Conservation (phyloP, 2,329 filamentous ascomycete species). For the Xenoacremonium recifei region DNA sequence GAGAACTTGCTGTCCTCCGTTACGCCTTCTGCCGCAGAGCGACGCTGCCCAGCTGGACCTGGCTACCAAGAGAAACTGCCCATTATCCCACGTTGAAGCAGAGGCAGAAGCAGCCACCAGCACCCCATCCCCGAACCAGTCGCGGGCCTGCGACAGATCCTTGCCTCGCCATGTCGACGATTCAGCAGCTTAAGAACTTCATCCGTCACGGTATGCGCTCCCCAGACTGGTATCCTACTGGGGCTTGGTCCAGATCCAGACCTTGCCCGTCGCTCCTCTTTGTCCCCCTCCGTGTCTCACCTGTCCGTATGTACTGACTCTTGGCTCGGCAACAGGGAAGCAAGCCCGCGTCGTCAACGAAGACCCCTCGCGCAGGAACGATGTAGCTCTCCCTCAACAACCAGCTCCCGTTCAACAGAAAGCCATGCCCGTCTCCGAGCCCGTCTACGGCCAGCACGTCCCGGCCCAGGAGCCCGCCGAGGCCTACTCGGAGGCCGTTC, state of each 20-base stretch:
- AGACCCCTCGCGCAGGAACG: constrained; percentile 52
- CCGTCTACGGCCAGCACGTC: constrained; percentile 34
- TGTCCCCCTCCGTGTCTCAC: too few species aligned
- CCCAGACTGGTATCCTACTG: not conserved
- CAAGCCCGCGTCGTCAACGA: constrained; percentile 71
- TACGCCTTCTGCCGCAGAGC: too few species aligned
- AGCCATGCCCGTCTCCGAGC: constrained; percentile 41
- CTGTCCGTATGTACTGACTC: constrained; percentile 15
- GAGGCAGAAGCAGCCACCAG: too few species aligned
- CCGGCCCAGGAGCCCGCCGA: constrained; percentile 49
- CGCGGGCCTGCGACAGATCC: constrained; percentile 23
- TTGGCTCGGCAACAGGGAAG: constrained; percentile 58
- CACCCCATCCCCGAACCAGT: constrained; percentile 10
- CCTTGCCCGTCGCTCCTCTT: not conserved
- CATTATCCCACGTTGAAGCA: too few species aligned
- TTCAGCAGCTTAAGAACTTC: constrained; percentile 97
- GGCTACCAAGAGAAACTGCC: constrained; percentile 8
- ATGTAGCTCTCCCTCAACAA: constrained; percentile 48
- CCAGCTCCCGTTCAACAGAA: constrained; percentile 53
- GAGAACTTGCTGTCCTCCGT: too few species aligned
- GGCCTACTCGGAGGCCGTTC: constrained; percentile 62
- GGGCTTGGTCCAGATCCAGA: not conserved
- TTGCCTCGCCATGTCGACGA: constrained; percentile 61
- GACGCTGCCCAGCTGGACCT: too few species aligned
- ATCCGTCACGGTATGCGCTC: constrained; percentile 75